phyloP scores from a whole-genome alignment of 176 grass and related monocot species.

The Eleusine coracana region DNA sequence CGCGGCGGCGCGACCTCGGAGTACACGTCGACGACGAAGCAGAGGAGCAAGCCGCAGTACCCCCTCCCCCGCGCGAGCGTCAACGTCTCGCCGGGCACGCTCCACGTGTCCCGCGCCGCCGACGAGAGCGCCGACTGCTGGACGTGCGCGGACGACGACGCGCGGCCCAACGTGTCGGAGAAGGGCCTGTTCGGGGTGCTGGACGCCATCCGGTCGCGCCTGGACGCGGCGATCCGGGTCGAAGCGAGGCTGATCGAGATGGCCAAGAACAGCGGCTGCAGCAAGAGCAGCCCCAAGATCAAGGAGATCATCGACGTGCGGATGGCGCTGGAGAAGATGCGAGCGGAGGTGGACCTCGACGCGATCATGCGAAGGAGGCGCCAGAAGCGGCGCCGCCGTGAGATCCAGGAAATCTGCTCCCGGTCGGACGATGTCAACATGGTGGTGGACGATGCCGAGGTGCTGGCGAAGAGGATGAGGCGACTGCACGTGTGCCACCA shows the following conservation, averaged over 20 bases:
- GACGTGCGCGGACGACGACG: not conserved
- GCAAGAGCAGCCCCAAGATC: not conserved
- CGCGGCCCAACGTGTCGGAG: not conserved
- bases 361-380: slow-evolving; percentile 13
- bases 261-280: not conserved
- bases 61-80: not conserved
- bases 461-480: not conserved
- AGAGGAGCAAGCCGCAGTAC: not conserved
- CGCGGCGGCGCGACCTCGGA: not conserved
- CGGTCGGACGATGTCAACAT: not conserved
- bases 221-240: slow-evolving; percentile 9
- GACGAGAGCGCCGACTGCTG: not conserved
- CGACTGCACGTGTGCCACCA: not conserved
- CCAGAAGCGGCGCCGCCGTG: slow-evolving; percentile 13
- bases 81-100: slow-evolving; percentile 10
- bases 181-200: slow-evolving; percentile 29
- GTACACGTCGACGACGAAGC: not conserved
- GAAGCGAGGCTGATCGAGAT: not conserved
- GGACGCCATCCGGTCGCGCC: slow-evolving; percentile 1
- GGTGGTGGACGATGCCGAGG: not conserved
- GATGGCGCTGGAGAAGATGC: slow-evolving; percentile 28
- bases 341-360: slow-evolving; percentile 9
- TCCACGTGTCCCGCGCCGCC: slow-evolving; percentile 16
- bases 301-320: not conserved
- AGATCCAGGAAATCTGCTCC: not conserved